These are phyloP conservation scores for Isabelozyma heimii DNA, from an alignment of 805 yeast genomes.

Conservation along the genomic window DNA sequence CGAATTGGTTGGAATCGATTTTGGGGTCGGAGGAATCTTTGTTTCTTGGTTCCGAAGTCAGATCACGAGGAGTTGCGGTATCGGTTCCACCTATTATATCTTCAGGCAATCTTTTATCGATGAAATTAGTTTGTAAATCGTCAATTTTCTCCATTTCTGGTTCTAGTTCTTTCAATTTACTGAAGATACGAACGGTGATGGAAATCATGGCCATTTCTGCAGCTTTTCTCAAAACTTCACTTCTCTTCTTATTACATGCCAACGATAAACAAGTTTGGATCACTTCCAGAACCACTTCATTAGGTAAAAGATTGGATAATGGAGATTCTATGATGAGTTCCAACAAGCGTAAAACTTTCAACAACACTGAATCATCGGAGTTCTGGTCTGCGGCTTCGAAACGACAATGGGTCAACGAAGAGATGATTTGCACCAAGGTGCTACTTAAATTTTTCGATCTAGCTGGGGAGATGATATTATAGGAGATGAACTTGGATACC, in stretches of 20 bases:
- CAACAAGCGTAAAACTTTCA: slow-evolving; percentile 75
- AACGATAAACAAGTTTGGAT: slow-evolving; percentile 87
- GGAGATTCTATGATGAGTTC: slow-evolving; percentile 65
- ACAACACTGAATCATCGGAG: slow-evolving; percentile 85
- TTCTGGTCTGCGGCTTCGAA: slow-evolving; percentile 93
- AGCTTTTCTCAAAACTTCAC: slow-evolving; percentile 83
- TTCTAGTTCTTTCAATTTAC: slow-evolving; percentile 54
- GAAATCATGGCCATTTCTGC: slow-evolving; percentile 80
- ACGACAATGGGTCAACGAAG: slow-evolving; percentile 86
- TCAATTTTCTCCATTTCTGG: slow-evolving; percentile 34
- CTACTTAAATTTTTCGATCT: slow-evolving; percentile 53
- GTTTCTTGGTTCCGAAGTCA: neutral
- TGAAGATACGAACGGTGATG: slow-evolving; percentile 68
- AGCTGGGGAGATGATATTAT: slow-evolving; percentile 55
- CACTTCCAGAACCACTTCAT: slow-evolving; percentile 82
- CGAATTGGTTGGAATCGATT: neutral
- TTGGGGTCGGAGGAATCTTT: neutral
- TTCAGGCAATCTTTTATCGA: slow-evolving; percentile 50
- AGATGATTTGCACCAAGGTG: slow-evolving; percentile 63
- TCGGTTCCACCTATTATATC: slow-evolving; percentile 57
- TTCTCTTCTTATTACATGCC: slow-evolving; percentile 88
- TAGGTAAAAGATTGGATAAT: slow-evolving; percentile 65
- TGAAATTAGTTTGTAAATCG: slow-evolving; percentile 48
- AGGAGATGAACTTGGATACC: slow-evolving; percentile 67
- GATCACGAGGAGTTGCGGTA: slow-evolving; percentile 14